Evolutionary conservation across 495 filamentous ascomycete genomes (phyloP), one percentile per base, ranked within the genome.

Genomic region (Penicillium arizonense): DNA sequence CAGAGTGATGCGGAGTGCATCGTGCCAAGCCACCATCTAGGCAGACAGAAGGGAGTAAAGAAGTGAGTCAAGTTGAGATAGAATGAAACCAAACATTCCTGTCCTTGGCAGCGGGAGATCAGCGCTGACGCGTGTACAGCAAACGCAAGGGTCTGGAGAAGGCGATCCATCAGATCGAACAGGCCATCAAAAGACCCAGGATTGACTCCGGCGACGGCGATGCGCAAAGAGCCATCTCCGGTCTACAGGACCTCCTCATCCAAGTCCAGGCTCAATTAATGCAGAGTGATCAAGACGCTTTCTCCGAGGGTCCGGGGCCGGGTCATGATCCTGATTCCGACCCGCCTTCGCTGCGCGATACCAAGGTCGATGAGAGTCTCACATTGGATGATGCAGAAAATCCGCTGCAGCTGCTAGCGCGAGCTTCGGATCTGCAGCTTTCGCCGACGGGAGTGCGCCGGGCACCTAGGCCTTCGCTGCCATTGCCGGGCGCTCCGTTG

Each of bases 91-190:
- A 30, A 10, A 18, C 4, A 8, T 30, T 9, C 28, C 28, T 8
- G 9, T 30, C 28, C 28, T 8, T 7, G 7, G 9, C 18, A 30
- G 28, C 2, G 14, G 12, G 14, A 21, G 0, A 20, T 37, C 12
- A 10, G 44, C 21, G 40, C 37, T 61, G 47, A 58, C 49, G n/a
- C 20, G 18, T 52, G 18, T 6, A 18, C 55, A 89, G 86, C 63
- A 89, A 89, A 64, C 83, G 86, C 23, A 87, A 82, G 32, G 87
- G 87, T 0, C 64, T 89, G 45, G 86, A 88, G 50, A 89, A 87
- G 64, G 86, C 87, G 1, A 76, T 89, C 23, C 81, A 86, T 59
- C 85, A 87, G 59, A 86, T 89, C 42, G 84, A 88, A 56, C 82
- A 88, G 62, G 87, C 84, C 12, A 78, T 89, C 40, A 82, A 84